Conservation (phyloP, 371 early-diverging fungal species). For the Mucor indicus region DNA sequence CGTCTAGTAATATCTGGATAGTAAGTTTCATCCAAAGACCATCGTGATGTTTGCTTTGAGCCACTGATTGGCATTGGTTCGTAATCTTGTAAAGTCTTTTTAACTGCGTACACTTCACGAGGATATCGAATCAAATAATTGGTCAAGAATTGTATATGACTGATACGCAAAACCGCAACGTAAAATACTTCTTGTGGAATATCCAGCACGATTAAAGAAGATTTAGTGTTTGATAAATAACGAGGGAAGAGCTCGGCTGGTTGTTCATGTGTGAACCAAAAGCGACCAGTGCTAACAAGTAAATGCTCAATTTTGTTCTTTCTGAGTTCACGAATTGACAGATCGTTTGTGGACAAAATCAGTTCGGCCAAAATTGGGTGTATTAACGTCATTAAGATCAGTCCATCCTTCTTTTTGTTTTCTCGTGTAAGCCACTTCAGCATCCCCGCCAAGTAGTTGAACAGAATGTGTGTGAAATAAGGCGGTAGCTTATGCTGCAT, state of each 20-base stretch:
- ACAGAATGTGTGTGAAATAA: conserved; percentile 52
- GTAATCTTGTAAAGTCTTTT: conserved; percentile 48
- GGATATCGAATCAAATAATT: conserved; percentile 59
- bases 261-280: conserved; percentile 60
- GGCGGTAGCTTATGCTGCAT: conserved; percentile 57
- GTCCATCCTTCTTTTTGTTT: conserved; percentile 32
- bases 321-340: conserved; percentile 58
- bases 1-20: conserved; percentile 27
- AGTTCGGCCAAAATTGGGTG: conserved; percentile 58
- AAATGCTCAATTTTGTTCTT: conserved; percentile 64
- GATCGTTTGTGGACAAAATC: conserved; percentile 55
- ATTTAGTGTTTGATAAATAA: conserved; percentile 14
- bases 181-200: conserved; percentile 55
- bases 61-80: conserved; percentile 32
- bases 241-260: conserved; percentile 58
- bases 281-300: conserved; percentile 53
- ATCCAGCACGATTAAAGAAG: conserved; percentile 36
- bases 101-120: conserved; percentile 54
- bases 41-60: neutral
- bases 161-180: conserved; percentile 55
- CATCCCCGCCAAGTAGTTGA: conserved; percentile 66
- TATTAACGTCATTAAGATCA: conserved; percentile 41
- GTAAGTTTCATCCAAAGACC: conserved; percentile 12
- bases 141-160: conserved; percentile 63
- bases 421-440: conserved; percentile 60